Percentiles rank a stretch among this genome's conserved stretches.
Conservation (phyloP, 371 early-diverging fungal species). For the Mucor irregularis region DNA sequence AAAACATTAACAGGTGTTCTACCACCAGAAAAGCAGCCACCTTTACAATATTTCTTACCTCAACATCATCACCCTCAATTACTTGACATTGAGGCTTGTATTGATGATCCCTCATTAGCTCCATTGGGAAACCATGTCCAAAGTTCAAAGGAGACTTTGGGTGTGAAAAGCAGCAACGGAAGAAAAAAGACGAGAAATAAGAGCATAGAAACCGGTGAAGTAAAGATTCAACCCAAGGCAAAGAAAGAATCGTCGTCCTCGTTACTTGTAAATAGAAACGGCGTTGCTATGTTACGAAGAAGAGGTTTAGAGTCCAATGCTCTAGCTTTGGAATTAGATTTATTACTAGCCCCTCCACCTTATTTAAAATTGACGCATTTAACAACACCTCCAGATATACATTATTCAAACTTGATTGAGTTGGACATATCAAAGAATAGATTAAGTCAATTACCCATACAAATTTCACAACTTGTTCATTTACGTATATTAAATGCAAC, state of each 20-base stretch:
- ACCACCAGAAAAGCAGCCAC: slow-evolving; percentile 36
- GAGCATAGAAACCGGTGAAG: slow-evolving; percentile 18
- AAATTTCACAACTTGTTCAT: slow-evolving; percentile 41
- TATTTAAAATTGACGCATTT: too few species aligned
- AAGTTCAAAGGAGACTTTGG: slow-evolving; percentile 2
- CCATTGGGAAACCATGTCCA: slow-evolving; percentile 56
- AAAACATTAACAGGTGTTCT: slow-evolving; percentile 38
- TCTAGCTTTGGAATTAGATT: slow-evolving; percentile 38
- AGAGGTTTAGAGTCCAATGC: slow-evolving; percentile 42
- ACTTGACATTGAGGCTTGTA: slow-evolving; percentile 63
- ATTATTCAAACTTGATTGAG: slow-evolving; percentile 46
- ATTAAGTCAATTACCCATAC: slow-evolving; percentile 42
- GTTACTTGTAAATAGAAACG: slow-evolving; percentile 7
- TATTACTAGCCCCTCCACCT: slow-evolving; percentile 38
- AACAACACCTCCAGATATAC: background rate
- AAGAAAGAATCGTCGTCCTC: background rate
- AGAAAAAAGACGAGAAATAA: slow-evolving; percentile 1
- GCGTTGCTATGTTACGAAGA: slow-evolving; percentile 51
- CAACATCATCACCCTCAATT: slow-evolving; percentile 18
- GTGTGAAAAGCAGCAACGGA: background rate
- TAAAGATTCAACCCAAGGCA: slow-evolving; percentile 8
- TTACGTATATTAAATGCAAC: slow-evolving; percentile 57
- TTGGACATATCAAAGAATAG: slow-evolving; percentile 63
- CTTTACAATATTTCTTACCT: slow-evolving; percentile 17
- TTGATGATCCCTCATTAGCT: slow-evolving; percentile 60